Base-by-base conservation (phyloP, 345 rosid genomes). In the Acer negundo region DNA sequence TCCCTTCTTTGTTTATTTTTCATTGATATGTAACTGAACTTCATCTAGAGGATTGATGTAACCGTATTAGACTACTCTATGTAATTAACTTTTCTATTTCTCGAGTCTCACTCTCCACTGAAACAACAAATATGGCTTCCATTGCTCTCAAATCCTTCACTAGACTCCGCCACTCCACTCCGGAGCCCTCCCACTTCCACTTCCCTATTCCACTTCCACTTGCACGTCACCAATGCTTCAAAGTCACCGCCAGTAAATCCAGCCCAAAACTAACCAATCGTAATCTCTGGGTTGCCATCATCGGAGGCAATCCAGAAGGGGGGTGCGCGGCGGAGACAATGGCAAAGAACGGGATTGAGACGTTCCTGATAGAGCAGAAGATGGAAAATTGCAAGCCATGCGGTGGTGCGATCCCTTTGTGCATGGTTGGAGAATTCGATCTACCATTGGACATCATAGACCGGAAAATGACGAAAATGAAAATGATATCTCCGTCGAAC, bases 401-500 rank as follows among this genome's bases (percentile, higher is more conserved):
- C 74, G 97, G 98, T 0, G 95, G 98, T 6, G 98, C 98, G 23
- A 95, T 93, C 69, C 98, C 98, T 28, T 87, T 95, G 51, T 93
- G 98, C 82, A 92, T 93, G 98, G 98, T 95, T 70, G 98, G 97
- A 1, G 98, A 95, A 68, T 95, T 95, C 80, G 95, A 93, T 84
- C 81, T 95, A n/a, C 98, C 98, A 1, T 69, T 93, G n/a, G 98
- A 95, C 67, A 92, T 95, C 23, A 95, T 95, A 44, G 98, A 95
- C 85, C 86, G 98, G 67, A 79, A 80, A 16, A 97, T 93, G 71
- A 95, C 97, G 31, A 90, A 90, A 83, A 95, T 95, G 98, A 95
- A 92, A 88, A 95, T 95, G 98, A 92, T 95, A 8, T 93, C 97
- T 0, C 98, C 98, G 7, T 95, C 97, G n/a, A 95, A 95, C 80